Percentiles rank a stretch among this genome's conserved stretches.
Evolutionary conservation across 805 yeast genomes (phyloP).

Genomic region (Candida montana): DNA sequence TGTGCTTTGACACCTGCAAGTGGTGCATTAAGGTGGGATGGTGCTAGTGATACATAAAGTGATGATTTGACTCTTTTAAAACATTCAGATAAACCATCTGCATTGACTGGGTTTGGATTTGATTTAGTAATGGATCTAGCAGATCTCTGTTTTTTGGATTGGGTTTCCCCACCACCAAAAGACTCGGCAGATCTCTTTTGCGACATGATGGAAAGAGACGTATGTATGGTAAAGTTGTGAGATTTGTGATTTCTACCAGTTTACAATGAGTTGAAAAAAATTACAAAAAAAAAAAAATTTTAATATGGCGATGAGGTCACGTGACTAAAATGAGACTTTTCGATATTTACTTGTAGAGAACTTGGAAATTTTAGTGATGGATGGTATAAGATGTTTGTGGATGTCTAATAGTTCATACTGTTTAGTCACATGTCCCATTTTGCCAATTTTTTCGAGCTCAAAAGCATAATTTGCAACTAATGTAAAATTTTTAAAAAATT

Average conservation of each 20-base stretch:
- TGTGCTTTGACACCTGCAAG: conserved; percentile 76
- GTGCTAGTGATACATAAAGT: conserved; percentile 84
- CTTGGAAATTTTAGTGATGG: too few relatives aligned
- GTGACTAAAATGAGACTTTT: background rate
- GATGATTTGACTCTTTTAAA: conserved; percentile 56
- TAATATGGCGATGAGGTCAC: conserved; percentile 5
- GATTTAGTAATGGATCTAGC: conserved; percentile 20
- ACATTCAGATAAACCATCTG: conserved; percentile 57
- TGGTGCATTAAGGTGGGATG: conserved; percentile 64
- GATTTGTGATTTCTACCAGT: too few relatives aligned
- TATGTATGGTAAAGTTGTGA: background rate
- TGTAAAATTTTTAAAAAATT: too few relatives aligned
- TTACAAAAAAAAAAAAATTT: background rate
- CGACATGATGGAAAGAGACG: background rate
- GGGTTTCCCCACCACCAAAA: background rate
- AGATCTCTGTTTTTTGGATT: conserved; percentile 18
- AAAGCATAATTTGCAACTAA: too few relatives aligned
- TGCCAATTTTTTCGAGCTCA: too few relatives aligned
- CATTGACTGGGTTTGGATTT: conserved; percentile 31
- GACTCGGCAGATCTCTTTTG: conserved; percentile 3
- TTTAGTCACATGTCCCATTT: too few relatives aligned
- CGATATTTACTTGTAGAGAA: too few relatives aligned
- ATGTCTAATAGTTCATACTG: too few relatives aligned
- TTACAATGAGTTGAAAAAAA: background rate
- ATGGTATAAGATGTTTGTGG: too few relatives aligned